Evolutionary conservation across 1,284 basidiomycete genomes (phyloP).

Genomic region (Ganoderma boninense): DNA sequence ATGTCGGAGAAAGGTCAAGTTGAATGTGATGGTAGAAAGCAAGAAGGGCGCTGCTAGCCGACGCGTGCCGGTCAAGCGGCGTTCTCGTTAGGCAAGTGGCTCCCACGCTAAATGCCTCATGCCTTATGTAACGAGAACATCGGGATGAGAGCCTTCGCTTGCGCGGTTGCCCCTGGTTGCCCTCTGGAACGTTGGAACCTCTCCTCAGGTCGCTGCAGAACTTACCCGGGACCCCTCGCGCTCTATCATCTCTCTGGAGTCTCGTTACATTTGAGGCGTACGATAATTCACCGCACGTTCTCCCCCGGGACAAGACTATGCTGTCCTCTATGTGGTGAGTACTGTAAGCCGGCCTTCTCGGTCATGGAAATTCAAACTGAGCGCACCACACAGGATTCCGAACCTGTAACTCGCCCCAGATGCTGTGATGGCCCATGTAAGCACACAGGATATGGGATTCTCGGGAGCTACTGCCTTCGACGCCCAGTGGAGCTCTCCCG

Average conservation of each 20-base stretch:
- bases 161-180: too few species aligned
- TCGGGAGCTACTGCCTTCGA: not conserved
- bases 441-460: not conserved
- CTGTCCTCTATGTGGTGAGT: not conserved
- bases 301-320: too few species aligned
- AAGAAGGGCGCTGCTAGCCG: not conserved
- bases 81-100: not conserved
- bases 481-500: not conserved
- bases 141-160: too few species aligned
- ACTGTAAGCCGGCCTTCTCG: not conserved
- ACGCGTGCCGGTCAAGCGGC: not conserved
- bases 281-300: not conserved
- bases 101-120: not conserved
- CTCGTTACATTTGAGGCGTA: not conserved
- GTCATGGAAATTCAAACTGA: not conserved
- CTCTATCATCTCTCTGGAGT: not conserved
- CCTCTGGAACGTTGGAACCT: not conserved
- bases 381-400: not conserved
- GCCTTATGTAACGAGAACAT: not conserved
- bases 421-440: not conserved
- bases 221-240: not conserved
- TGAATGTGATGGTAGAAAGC: not conserved
- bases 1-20: not conserved
- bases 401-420: not conserved
- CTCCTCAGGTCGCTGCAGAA: not conserved